Conservation (phyloP, 208 protist species). For the Crithidia bombi region DNA sequence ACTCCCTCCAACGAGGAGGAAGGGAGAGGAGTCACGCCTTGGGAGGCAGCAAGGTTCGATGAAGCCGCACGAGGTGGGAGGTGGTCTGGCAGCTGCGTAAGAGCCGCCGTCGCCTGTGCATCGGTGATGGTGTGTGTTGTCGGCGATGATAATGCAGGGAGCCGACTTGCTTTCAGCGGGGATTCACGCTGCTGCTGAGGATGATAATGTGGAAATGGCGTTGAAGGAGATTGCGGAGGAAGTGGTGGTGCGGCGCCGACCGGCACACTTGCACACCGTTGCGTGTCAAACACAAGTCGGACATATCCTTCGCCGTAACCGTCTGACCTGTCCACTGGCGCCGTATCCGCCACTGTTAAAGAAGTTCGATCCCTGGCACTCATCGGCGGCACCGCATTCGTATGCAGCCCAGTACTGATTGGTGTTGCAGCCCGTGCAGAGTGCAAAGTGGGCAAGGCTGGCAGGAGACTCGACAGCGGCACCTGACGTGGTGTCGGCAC, state of each 20-base stretch:
- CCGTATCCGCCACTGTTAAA: not conserved
- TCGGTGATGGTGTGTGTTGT: slow-evolving; percentile 5
- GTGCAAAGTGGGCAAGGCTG: not conserved
- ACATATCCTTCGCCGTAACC: slow-evolving; percentile 17
- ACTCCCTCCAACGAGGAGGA: no score
- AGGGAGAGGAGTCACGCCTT: no score
- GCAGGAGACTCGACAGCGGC: slow-evolving; percentile 2
- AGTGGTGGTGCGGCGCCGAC: not conserved
- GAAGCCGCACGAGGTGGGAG: not conserved
- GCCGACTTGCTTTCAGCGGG: not conserved
- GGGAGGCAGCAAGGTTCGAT: no score
- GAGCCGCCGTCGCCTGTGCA: not conserved
- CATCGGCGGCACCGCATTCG: not conserved
- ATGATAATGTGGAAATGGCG: not conserved
- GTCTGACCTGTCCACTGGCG: not conserved
- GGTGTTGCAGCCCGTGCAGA: not conserved
- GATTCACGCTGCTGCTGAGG: not conserved
- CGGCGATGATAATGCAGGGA: not conserved
- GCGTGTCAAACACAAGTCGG: slow-evolving; percentile 7
- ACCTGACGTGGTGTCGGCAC: slow-evolving; percentile 11
- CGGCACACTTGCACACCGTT: not conserved
- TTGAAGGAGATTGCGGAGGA: not conserved
- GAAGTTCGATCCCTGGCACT: not conserved
- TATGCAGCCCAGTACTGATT: not conserved
- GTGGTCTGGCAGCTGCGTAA: slow-evolving; percentile 7